Evolutionary conservation across 371 early-diverging fungal genomes (phyloP).

Genomic region (Blastocladiella emersonii): DNA sequence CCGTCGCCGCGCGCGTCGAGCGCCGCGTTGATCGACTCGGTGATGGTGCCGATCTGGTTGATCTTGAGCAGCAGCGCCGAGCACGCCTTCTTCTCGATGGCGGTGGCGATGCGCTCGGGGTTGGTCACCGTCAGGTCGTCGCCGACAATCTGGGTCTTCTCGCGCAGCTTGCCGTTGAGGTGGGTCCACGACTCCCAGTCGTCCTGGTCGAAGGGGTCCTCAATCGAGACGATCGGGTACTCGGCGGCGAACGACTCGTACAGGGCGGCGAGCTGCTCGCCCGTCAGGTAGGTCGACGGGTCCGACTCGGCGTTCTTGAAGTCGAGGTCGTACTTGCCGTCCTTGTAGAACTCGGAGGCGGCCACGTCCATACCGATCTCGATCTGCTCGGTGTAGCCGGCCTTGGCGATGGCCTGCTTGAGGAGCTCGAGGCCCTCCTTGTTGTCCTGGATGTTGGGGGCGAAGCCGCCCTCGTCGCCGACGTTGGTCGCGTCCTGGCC

Average conservation of each 20-base stretch:
- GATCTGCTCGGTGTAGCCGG: conserved; percentile 88
- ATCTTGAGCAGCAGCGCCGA: conserved; percentile 95
- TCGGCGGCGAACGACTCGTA: conserved; percentile 72
- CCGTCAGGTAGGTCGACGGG: conserved; percentile 49
- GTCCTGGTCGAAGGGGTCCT: conserved; percentile 99
- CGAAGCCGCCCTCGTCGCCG: conserved; percentile 99
- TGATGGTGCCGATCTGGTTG: conserved; percentile 98
- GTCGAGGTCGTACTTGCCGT: conserved; percentile 91
- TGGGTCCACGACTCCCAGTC: conserved; percentile 89
- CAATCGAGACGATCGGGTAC: conserved; percentile 93
- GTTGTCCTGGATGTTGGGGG: conserved; percentile 96
- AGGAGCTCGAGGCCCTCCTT: conserved; percentile 92
- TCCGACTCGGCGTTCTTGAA: conserved; percentile 89
- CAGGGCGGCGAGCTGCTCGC: conserved; percentile 65
- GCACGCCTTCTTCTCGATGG: conserved; percentile 87
- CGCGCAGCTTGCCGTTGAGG: conserved; percentile 48
- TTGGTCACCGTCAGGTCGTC: conserved; percentile 99
- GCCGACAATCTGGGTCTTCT: conserved; percentile 83
- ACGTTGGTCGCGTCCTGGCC: conserved; percentile 97
- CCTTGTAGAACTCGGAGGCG: conserved; percentile 93
- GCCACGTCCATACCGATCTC: conserved; percentile 98
- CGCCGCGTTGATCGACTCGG: conserved; percentile 83
- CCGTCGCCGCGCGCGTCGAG: conserved; percentile 42
- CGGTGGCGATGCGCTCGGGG: conserved; percentile 76
- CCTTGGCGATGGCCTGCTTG: conserved; percentile 70